Evolutionary conservation across 2,329 filamentous ascomycete genomes (phyloP).

Genomic region (Alternaria hordeiaustralica): DNA sequence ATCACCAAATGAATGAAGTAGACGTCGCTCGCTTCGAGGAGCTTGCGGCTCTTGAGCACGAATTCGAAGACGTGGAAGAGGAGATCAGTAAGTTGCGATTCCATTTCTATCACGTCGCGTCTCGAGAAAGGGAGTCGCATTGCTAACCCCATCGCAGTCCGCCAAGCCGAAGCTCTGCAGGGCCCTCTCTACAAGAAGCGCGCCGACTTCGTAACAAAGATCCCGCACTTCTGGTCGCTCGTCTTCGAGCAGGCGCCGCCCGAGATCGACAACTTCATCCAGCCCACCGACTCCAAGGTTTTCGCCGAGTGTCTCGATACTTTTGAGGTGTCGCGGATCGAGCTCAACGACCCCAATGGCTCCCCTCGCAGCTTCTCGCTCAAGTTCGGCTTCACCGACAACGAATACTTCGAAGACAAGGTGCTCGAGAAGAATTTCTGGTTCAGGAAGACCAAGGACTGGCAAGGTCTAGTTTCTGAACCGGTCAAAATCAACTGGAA

Average conservation of each 20-base stretch:
- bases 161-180: conserved; percentile 72
- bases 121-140: not conserved
- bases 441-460: conserved; percentile 74
- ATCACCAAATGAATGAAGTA: conserved; percentile 30
- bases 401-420: conserved; percentile 80
- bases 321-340: conserved; percentile 79
- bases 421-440: conserved; percentile 91
- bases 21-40: conserved; percentile 67
- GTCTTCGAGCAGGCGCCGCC: conserved; percentile 86
- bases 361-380: conserved; percentile 78
- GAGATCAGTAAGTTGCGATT: conserved; percentile 70
- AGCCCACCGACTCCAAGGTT: conserved; percentile 77
- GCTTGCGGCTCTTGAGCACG: conserved; percentile 78
- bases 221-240: conserved; percentile 92
- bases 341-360: conserved; percentile 70
- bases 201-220: conserved; percentile 70
- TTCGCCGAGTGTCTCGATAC: conserved; percentile 72
- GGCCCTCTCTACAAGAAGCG: conserved; percentile 79
- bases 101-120: not conserved
- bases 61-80: conserved; percentile 83
- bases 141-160: conserved; percentile 60
- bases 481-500: conserved; percentile 85
- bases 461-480: conserved; percentile 82
- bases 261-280: conserved; percentile 88
- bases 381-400: conserved; percentile 78